phyloP scores from a whole-genome alignment of 2,329 filamentous ascomycete species.

The Magnaporthiopsis incrustans region DNA sequence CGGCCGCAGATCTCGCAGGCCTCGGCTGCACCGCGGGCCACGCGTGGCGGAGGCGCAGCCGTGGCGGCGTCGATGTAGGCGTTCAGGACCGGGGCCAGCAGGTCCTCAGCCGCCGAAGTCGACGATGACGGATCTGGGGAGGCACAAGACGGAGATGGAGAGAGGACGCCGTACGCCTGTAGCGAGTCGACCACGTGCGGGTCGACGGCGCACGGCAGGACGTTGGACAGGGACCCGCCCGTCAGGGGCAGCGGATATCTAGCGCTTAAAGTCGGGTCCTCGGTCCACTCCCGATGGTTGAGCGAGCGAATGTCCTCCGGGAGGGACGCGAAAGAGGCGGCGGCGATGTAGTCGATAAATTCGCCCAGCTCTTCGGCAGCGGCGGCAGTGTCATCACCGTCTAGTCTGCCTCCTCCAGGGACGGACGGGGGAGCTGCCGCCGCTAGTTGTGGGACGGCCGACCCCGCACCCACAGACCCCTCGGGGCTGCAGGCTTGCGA shows the following conservation, averaged over 20 bases:
- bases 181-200: slow-evolving; percentile 59
- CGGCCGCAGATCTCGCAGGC: slow-evolving; percentile 72
- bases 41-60: slow-evolving; percentile 56
- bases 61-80: slow-evolving; percentile 52
- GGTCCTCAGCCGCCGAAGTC: slow-evolving; percentile 26
- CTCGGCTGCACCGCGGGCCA: slow-evolving; percentile 41
- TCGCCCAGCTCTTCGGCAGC: slow-evolving; percentile 64
- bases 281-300: slow-evolving; percentile 48
- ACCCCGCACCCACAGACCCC: slow-evolving; percentile 1
- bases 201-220: slow-evolving; percentile 45
- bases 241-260: slow-evolving; percentile 52
- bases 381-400: slow-evolving; percentile 40
- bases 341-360: slow-evolving; percentile 72
- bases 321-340: slow-evolving; percentile 58
- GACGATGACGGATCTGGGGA: slow-evolving; percentile 24
- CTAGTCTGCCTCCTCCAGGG: slow-evolving; percentile 44
- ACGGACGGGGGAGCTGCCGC: not conserved
- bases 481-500: slow-evolving; percentile 2
- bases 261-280: slow-evolving; percentile 22
- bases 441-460: not conserved
- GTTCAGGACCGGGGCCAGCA: slow-evolving; percentile 56
- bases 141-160: not conserved
- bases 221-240: slow-evolving; percentile 34
- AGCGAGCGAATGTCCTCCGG: slow-evolving; percentile 53
- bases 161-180: slow-evolving; percentile 54